phyloP scores from a whole-genome alignment of 257 asterid genomes.

The Coffea eugenioides region DNA sequence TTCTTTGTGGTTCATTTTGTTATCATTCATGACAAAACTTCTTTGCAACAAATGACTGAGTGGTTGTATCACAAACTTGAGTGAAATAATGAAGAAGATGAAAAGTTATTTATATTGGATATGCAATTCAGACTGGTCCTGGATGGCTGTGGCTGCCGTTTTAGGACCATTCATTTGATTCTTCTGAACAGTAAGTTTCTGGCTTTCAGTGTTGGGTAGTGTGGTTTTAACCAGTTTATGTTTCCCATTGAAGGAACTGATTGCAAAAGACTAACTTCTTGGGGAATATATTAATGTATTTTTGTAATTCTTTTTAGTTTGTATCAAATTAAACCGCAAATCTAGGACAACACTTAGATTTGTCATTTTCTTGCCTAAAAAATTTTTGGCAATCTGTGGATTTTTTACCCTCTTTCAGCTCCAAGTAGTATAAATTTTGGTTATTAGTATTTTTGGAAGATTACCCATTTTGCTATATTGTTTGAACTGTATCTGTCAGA shows the following conservation, averaged over 20 bases:
- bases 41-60: neutral
- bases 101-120: neutral
- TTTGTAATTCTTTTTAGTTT: neutral
- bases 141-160: neutral
- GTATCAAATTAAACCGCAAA: too few species aligned
- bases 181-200: neutral
- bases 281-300: neutral
- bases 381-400: neutral
- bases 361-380: neutral
- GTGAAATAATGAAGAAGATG: neutral
- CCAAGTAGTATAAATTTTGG: neutral
- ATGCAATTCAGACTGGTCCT: slow-evolving; percentile 9
- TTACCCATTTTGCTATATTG: neutral
- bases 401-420: neutral
- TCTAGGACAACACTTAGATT: neutral
- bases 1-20: neutral
- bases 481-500: neutral
- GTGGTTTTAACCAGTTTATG: neutral
- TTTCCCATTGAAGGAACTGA: neutral
- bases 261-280: neutral
- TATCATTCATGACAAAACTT: neutral
- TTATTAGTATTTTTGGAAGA: neutral
- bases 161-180: neutral
- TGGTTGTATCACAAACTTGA: neutral
- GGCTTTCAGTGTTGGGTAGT: neutral